A percentile compares a stretch with the other conserved stretches of the same genome.
phyloP scores from a whole-genome alignment of 2,329 filamentous ascomycete species.

The Emmonsia crescens region DNA sequence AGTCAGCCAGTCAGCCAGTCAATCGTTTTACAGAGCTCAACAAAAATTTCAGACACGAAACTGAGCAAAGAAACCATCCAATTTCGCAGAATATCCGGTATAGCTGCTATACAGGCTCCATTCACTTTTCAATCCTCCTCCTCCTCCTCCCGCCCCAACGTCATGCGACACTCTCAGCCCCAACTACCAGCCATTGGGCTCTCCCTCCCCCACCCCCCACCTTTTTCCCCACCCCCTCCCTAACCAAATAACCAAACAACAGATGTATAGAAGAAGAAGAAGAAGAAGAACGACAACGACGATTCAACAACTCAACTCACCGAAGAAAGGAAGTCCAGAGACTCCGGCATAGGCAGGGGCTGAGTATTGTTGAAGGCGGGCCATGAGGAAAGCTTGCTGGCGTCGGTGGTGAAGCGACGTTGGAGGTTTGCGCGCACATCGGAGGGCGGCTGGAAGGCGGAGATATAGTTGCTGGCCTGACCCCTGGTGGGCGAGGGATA shows the following conservation, averaged over 20 bases:
- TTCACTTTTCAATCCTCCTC: neutral
- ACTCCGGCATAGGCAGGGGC: constrained; percentile 43
- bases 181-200: neutral
- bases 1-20: neutral
- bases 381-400: constrained; percentile 68
- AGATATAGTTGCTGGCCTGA: constrained; percentile 53
- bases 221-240: neutral
- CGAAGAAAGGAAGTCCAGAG: constrained; percentile 43
- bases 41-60: constrained; percentile 1
- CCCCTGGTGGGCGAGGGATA: constrained; percentile 61
- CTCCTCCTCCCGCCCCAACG: neutral
- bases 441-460: constrained; percentile 45
- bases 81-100: neutral
- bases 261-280: neutral
- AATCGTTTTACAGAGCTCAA: constrained; percentile 2
- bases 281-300: neutral
- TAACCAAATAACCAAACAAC: neutral
- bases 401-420: constrained; percentile 88
- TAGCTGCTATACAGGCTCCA: neutral
- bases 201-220: neutral
- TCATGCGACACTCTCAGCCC: neutral
- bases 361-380: constrained; percentile 47
- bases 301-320: constrained; percentile 29
- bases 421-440: constrained; percentile 70
- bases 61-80: neutral